A percentile compares a stretch with the other conserved stretches of the same genome.
These are phyloP conservation scores for Cucumis melo DNA, from an alignment of 306 rosid species.

Conservation along the genomic window DNA sequence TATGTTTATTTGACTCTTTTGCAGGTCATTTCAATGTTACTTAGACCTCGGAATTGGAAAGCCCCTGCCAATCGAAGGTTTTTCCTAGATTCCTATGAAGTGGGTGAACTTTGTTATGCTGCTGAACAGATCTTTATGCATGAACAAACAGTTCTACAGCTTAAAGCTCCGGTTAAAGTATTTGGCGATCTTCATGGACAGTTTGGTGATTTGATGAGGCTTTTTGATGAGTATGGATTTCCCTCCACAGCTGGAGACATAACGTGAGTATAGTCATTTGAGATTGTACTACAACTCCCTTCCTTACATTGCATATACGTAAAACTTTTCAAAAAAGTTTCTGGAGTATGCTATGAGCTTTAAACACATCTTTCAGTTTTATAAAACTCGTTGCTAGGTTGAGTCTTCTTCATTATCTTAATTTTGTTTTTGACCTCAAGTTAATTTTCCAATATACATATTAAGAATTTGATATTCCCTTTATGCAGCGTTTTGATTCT, in stretches of 20 bases:
- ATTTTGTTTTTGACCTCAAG: neutral
- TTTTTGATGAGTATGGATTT: constrained; percentile 98
- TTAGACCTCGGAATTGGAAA: constrained; percentile 97
- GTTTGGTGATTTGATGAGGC: constrained; percentile 98
- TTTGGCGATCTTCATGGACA: constrained; percentile 99
- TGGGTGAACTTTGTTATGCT: constrained; percentile 98
- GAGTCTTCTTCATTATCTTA: neutral
- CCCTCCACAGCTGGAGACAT: constrained; percentile 98
- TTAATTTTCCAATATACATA: neutral
- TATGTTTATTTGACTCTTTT: constrained; percentile 1
- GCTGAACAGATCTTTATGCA: constrained; percentile 99
- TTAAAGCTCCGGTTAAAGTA: constrained; percentile 93
- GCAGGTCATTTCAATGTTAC: constrained; percentile 73
- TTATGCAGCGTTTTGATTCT: neutral
- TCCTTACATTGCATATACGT: neutral
- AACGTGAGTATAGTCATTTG: constrained; percentile 49
- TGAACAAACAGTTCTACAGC: constrained; percentile 92
- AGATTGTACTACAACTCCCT: neutral
- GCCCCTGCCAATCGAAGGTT: constrained; percentile 81
- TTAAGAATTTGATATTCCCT: neutral
- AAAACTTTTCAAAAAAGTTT: neutral
- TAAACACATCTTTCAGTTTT: neutral
- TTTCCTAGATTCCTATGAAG: constrained; percentile 98
- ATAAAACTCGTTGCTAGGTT: neutral
- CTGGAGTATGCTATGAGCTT: neutral